Base-by-base conservation (phyloP, 306 rosid species). In the Trichosanthes truncata region DNA sequence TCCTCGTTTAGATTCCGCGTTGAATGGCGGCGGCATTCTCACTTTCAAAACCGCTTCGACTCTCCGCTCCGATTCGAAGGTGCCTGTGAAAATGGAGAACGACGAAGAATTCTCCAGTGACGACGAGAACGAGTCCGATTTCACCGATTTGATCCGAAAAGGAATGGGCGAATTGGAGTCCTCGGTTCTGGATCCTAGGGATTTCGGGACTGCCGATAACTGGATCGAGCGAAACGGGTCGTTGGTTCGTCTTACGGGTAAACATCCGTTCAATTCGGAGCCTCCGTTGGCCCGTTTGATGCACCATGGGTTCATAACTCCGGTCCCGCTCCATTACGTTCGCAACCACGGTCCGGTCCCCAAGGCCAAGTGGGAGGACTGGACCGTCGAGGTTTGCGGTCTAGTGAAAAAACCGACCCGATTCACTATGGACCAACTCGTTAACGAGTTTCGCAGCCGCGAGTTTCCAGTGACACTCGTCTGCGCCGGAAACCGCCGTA, bases 301-400 rank as follows among this genome's bases (percentile, higher is more conserved):
- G 93, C 87, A 87, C 81, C 88, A 89, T 62, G 95, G 97, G 8
- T 92, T 92, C 90, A 92, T 92, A 69, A 92, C 97, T 17, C 97
- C 97, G 0, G 93, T 85, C 59, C 89, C 95, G 1, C 83, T 92
- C 80, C 95, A 92, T 86, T 92, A 92, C 79, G 95, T 92, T 26
- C 93, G 95, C 4, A 92, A 89, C 90, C 97, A 92, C 83, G 95
- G 97, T 0, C 60, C 85, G 3, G 97, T 92, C 14, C 91, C 94
- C 6, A 78, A 29, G 26, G 89, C 79, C 26, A 57, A 46, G 11
- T 92, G 97, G 97, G 87, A 87, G 0, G 88, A 87, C 40, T 92
- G 97, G 97, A 78, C 86, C 11, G 81, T 92, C 0, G 97, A 93
- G 55, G 86, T 93, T 4, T 82, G 84, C n/a, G 97, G 97, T 7